Evolutionary conservation across 768 basidiomycete genomes (phyloP), one percentile per base, ranked within the genome.

Genomic region (Nidularia pulvinata): DNA sequence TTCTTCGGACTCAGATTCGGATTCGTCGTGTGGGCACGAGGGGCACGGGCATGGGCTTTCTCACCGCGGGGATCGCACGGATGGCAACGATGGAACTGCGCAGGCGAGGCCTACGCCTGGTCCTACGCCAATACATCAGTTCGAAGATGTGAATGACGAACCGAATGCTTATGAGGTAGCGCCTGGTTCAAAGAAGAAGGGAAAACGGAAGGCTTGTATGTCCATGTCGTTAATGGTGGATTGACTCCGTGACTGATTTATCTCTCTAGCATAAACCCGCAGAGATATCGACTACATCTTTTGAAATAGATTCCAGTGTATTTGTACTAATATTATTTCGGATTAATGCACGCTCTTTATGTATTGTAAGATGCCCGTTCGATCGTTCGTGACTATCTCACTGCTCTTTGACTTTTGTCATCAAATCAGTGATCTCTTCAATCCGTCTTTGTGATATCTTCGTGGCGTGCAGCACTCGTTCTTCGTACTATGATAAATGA

Each of bases 111-210:
- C 46, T 34, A 44, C 46, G 32, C 57, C 45, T 22, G 52, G 42
- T 10, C 49, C 60, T 35, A 49, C 65, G 1, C 57, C 55, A 37
- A 59, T 65, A 13, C 60, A 65, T 9, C 55, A 66, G 46, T 56
- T 63, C 9, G 64, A 68, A 13, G 57, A 62, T 33, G 10, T n/a
- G 14, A 63, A 67, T 2, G 42, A 65, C 16, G 69, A 74, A 36
- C 64, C 64, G 19, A 85, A 85, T 59, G 80, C 80, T 0, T 85
- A 85, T 56, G 83, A 85, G 61, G 69, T 59, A 32, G 66, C 65
- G 57, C 71, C 65, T 46, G 66, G 49, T 30, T 59, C 61, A 58
- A 73, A 63, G 51, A 71, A 70, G 52, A 74, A 77, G 53, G 67
- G 69, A 35, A 72, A 71, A 55, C 60, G 62, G 61, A 69, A 19